Conservation (phyloP, 257 asterid genomes). For the Solanum tarijense region DNA sequence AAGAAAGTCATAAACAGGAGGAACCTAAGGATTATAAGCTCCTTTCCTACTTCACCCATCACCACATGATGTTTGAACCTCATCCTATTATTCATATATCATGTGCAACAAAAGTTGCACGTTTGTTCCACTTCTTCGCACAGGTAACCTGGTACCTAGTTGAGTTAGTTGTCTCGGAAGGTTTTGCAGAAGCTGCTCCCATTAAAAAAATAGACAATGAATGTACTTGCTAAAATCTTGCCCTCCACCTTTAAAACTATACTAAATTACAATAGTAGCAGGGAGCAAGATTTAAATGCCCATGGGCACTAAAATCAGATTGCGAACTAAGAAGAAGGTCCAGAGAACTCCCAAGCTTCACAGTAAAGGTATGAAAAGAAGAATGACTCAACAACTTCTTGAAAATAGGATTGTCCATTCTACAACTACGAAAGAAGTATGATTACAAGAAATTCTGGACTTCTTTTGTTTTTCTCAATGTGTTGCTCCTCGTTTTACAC, state of each 20-base stretch:
- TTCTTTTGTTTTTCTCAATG: neutral
- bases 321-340: neutral
- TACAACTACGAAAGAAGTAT: neutral
- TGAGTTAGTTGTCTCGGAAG: neutral
- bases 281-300: neutral
- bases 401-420: neutral
- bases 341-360: neutral
- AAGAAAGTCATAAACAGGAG: neutral
- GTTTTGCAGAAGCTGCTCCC: neutral
- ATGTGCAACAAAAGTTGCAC: neutral
- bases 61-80: neutral
- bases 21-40: neutral
- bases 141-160: neutral
- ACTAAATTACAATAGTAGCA: neutral
- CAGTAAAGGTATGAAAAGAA: neutral
- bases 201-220: neutral
- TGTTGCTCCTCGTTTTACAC: neutral
- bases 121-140: neutral
- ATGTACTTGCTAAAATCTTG: neutral
- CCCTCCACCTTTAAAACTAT: neutral
- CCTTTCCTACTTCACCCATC: neutral
- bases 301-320: neutral
- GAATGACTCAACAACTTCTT: neutral
- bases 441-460: neutral
- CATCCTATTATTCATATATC: neutral